These are phyloP conservation scores for Plectosphaerella sp. DNA, from an alignment of 2,329 filamentous ascomycete species.

Conservation along the genomic window DNA sequence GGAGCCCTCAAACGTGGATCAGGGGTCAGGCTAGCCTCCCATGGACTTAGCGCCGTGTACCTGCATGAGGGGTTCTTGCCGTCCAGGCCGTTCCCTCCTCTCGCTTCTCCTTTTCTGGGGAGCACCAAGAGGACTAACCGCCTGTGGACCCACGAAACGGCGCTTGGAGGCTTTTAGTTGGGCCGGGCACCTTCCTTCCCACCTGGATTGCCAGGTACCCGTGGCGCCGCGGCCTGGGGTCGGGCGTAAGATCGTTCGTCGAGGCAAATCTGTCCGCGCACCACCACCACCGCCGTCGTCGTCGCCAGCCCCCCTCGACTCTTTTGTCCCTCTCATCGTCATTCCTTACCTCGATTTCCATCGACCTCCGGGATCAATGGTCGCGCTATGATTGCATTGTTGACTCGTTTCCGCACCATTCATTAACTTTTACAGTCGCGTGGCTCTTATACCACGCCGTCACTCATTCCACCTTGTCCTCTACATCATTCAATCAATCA, in stretches of 20 bases:
- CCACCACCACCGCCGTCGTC: background rate
- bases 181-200: no score
- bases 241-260: no score
- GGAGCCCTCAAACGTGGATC: background rate
- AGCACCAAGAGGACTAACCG: background rate
- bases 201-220: no score
- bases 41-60: constrained; percentile 2
- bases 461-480: background rate
- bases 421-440: background rate
- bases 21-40: background rate
- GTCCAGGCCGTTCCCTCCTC: background rate
- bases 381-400: background rate
- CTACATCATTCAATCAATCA: background rate
- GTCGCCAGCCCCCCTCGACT: background rate
- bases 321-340: background rate
- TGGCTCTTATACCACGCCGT: constrained; percentile 1
- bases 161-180: background rate
- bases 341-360: background rate
- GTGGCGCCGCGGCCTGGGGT: no score
- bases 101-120: background rate
- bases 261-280: no score
- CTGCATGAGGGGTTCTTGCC: background rate
- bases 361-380: background rate
- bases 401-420: background rate
- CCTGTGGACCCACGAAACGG: background rate